Base-by-base conservation (phyloP, 2,329 filamentous ascomycete genomes). In the Fusarium sp. region DNA sequence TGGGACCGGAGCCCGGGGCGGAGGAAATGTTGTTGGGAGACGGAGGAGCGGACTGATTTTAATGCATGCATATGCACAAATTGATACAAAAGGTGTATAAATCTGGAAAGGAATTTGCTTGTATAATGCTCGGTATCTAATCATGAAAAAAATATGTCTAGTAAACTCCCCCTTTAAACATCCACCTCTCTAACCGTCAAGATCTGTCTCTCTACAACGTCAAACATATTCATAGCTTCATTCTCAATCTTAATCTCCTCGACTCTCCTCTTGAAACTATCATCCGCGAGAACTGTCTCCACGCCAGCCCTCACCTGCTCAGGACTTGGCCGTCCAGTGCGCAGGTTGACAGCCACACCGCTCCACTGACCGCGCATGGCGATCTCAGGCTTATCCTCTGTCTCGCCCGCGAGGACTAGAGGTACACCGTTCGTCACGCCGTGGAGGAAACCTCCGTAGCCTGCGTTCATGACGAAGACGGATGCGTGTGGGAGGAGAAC, bases 381-480 rank as follows among this genome's bases (percentile, higher is more conserved):
- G 11, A 82, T 79, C 66, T 84, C 81, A 2, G 77, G 74, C 73
- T 83, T 83, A 51, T 82, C 81, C 34, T 79, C 79, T 23, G 74
- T 77, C 16, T 74, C 71, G 1, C 84, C 83, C 0, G 82, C 79
- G 23, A 85, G 73, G 2, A 86, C 80, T 72, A 85, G 79, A 1
- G 84, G 83, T 18, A 84, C 80, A 0, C 82, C 82, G 60, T 82
- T 79, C 29, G 79, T 76, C 3, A 85, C 73, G 3, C 79, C 79
- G 59, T 85, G 82, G 20, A 80, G 77, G 51, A 84, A 79, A 1
- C 81, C 82, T 4, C 83, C 82, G 60, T 83, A 86, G 4, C 84
- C 83, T 10, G 80, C 84, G 51, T 85, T 86, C 10, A 79, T 79
- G 14, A 86, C 77, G 27, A 85, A 83, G 0, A 83, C 77, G 40